phyloP scores from a whole-genome alignment of 768 basidiomycete species.

The Butyriboletus loyo region DNA sequence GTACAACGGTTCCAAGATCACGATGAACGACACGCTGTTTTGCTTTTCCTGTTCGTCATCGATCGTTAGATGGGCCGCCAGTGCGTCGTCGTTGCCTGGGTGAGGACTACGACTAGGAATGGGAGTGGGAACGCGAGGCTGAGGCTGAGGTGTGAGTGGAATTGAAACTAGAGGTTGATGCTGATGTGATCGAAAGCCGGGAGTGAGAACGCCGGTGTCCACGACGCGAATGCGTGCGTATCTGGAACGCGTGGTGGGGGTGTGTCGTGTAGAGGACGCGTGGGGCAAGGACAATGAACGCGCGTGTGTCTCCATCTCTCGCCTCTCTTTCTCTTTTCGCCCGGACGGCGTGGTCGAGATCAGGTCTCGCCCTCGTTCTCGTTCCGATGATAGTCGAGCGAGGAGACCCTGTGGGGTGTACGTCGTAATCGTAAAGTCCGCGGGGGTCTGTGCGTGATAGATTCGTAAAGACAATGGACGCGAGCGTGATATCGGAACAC shows the following conservation, averaged over 20 bases:
- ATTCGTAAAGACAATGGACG: too few relatives aligned
- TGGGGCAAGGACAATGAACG: conserved; percentile 10
- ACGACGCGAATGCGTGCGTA: conserved; percentile 59
- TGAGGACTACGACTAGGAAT: background rate
- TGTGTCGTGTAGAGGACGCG: conserved; percentile 4
- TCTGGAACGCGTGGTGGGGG: conserved; percentile 36
- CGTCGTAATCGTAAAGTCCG: conserved; percentile 41
- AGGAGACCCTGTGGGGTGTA: conserved; percentile 35
- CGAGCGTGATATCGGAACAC: too few relatives aligned
- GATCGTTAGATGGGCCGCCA: background rate
- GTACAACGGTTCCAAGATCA: conserved; percentile 58
- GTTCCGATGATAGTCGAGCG: conserved; percentile 9
- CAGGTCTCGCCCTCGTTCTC: conserved; percentile 1
- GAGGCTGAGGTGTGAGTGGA: background rate
- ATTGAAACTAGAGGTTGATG: background rate
- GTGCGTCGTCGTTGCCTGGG: conserved; percentile 7
- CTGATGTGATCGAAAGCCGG: conserved; percentile 13
- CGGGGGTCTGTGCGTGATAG: conserved; percentile 40
- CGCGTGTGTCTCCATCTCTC: background rate
- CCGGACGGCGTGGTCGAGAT: background rate
- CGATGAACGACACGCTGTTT: conserved; percentile 42
- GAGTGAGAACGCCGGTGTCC: conserved; percentile 51
- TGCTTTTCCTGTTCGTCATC: background rate
- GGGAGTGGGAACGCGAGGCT: background rate
- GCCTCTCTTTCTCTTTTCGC: too few relatives aligned